Conservation (phyloP, 768 basidiomycete genomes). For the Infundibulicybe gibba region DNA sequence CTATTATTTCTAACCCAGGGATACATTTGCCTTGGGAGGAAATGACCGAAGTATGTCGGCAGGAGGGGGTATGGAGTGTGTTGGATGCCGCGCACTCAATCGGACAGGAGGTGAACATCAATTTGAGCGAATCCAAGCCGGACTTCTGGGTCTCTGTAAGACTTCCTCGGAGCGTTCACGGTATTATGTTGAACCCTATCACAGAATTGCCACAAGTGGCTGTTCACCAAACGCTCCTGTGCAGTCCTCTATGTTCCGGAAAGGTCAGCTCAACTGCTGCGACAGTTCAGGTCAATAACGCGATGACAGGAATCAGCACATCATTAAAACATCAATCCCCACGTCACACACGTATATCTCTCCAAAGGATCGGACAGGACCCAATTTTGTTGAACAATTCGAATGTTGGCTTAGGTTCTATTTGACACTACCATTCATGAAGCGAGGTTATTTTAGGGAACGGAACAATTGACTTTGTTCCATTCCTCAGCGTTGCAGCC, state of each 20-base stretch:
- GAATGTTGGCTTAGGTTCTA: conserved; percentile 32
- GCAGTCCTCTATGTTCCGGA: conserved; percentile 43
- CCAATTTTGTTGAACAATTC: conserved; percentile 49
- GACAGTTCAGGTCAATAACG: not conserved
- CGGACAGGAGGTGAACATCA: conserved; percentile 63
- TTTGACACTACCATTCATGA: not conserved
- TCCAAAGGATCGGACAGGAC: conserved; percentile 31
- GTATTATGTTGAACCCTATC: not conserved
- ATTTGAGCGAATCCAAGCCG: conserved; percentile 49
- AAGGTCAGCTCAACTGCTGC: conserved; percentile 11
- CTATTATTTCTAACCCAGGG: conserved; percentile 60
- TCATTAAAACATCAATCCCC: conserved; percentile 57
- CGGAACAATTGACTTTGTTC: conserved; percentile 55
- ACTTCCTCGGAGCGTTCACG: conserved; percentile 2
- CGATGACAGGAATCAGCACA: conserved; percentile 52
- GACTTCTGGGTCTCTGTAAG: conserved; percentile 77
- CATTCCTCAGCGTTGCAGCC: conserved; percentile 49
- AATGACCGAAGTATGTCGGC: conserved; percentile 59
- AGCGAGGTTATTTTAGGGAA: conserved; percentile 45
- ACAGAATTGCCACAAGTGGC: conserved; percentile 75
- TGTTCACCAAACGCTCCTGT: conserved; percentile 53
- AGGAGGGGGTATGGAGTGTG: conserved; percentile 58
- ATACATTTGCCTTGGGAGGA: conserved; percentile 67
- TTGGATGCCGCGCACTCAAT: conserved; percentile 79
- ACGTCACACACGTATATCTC: conserved; percentile 52